A percentile compares a stretch with the other conserved stretches of the same genome.
Evolutionary conservation across 2,329 filamentous ascomycete genomes (phyloP).

Genomic region (Teratosphaeria pseudoeucalypti): DNA sequence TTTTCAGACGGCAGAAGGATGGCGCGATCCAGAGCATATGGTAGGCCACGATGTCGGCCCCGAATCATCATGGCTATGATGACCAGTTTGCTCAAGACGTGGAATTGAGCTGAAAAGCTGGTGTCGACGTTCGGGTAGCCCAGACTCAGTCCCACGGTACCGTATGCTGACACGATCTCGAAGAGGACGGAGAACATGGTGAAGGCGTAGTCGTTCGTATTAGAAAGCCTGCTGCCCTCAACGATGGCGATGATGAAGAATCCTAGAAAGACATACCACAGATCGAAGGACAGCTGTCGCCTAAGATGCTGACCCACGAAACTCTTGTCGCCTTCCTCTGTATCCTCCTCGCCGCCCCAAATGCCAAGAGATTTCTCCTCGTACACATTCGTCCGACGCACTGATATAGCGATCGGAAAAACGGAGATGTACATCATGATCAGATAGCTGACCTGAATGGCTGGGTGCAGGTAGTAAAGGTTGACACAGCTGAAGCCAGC

Average conservation of each 20-base stretch:
- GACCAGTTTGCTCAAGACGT: constrained; percentile 54
- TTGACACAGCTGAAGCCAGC: constrained; percentile 81
- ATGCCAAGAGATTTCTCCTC: constrained; percentile 80
- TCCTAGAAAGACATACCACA: constrained; percentile 94
- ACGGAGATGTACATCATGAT: constrained; percentile 99
- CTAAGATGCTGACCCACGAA: constrained; percentile 89
- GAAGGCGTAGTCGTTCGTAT: constrained; percentile 44
- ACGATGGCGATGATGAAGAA: constrained; percentile 87
- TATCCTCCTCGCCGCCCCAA: constrained; percentile 44
- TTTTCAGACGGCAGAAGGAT: constrained; percentile 57
- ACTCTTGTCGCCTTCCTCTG: constrained; percentile 51
- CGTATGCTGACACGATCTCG: constrained; percentile 82
- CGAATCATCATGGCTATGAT: constrained; percentile 59
- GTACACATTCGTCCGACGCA: constrained; percentile 91
- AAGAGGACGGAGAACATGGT: constrained; percentile 54
- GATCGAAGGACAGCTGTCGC: constrained; percentile 85
- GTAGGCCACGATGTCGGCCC: constrained; percentile 54
- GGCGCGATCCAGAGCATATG: constrained; percentile 58
- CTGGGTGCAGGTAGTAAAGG: constrained; percentile 69
- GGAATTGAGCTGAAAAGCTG: constrained; percentile 75
- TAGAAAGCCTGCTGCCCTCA: constrained; percentile 63
- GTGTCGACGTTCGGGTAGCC: constrained; percentile 68
- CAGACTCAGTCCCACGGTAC: constrained; percentile 83
- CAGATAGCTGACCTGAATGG: constrained; percentile 85
- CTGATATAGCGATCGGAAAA: constrained; percentile 90